A percentile compares a stretch with the other conserved stretches of the same genome.
phyloP scores from a whole-genome alignment of 169 alveolate species.

The Neospora caninum region DNA sequence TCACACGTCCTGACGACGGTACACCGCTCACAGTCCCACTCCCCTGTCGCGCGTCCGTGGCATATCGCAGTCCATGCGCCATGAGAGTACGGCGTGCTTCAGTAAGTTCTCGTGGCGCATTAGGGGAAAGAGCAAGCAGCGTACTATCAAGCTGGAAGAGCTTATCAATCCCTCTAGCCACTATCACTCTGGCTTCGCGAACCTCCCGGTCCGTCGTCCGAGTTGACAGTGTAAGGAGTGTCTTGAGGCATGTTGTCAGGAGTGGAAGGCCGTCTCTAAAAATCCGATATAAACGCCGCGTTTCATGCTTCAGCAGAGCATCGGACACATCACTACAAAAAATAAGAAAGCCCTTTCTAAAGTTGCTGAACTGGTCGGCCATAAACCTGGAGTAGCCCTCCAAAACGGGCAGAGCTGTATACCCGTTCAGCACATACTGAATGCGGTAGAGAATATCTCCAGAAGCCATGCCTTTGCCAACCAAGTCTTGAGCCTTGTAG shows the following conservation, averaged over 20 bases:
- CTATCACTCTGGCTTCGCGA: neutral
- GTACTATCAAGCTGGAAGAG: neutral
- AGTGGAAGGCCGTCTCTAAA: conserved; percentile 15
- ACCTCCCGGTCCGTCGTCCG: neutral
- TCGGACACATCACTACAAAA: neutral
- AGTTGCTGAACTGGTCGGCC: neutral
- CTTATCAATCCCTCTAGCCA: neutral
- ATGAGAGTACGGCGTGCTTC: neutral
- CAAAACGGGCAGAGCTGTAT: neutral
- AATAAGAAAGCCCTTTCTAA: neutral
- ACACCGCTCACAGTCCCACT: neutral
- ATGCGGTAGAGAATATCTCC: neutral
- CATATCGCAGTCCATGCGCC: neutral
- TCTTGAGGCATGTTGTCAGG: neutral
- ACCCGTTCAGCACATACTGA: conserved; percentile 4
- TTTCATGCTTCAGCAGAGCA: neutral
- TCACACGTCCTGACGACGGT: neutral
- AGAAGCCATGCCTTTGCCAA: neutral
- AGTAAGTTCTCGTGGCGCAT: neutral
- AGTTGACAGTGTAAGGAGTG: neutral
- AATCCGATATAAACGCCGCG: neutral
- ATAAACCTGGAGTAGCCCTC: neutral
- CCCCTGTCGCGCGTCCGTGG: neutral
- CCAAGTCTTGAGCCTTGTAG: neutral
- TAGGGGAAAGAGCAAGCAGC: conserved; percentile 3